These are phyloP conservation scores for Dujonia santamariae DNA, from an alignment of 1,139 yeast genomes.

Conservation along the genomic window DNA sequence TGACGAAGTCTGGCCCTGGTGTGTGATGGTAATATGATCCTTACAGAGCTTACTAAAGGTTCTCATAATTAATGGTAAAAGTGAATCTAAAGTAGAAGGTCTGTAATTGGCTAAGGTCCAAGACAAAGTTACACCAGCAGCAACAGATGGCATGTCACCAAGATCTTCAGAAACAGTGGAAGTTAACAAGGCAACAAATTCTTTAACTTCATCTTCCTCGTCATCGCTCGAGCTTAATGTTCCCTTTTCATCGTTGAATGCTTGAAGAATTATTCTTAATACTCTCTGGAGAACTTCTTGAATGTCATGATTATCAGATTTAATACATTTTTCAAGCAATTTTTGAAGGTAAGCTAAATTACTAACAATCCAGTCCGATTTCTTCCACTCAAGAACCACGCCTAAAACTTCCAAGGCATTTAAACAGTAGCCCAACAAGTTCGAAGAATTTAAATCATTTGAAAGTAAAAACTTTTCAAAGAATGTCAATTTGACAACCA, in stretches of 20 bases:
- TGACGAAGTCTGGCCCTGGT: constrained; percentile 39
- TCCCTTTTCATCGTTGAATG: constrained; percentile 48
- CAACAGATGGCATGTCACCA: constrained; percentile 75
- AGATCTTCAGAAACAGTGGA: constrained; percentile 81
- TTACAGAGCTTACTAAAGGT: constrained; percentile 85
- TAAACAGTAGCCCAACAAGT: constrained; percentile 69
- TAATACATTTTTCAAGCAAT: constrained; percentile 76
- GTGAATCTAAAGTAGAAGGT: constrained; percentile 70
- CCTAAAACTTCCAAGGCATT: constrained; percentile 89
- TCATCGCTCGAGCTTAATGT: constrained; percentile 25
- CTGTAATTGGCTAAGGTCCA: constrained; percentile 77
- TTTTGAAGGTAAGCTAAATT: constrained; percentile 67
- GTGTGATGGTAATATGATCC: constrained; percentile 77
- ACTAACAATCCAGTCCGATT: constrained; percentile 70
- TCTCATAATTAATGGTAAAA: constrained; percentile 76
- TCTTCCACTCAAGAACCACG: constrained; percentile 79
- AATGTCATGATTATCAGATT: constrained; percentile 79
- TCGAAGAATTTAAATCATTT: constrained; percentile 66
- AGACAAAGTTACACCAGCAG: constrained; percentile 86
- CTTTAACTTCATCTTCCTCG: constrained; percentile 58
- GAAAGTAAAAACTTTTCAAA: constrained; percentile 84
- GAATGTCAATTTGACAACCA: constrained; percentile 74
- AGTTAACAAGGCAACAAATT: constrained; percentile 59
- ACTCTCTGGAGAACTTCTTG: constrained; percentile 81
- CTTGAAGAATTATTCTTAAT: constrained; percentile 59